Base-by-base conservation (phyloP, 2,329 filamentous ascomycete species). In the Colletotrichum echinochloae region DNA sequence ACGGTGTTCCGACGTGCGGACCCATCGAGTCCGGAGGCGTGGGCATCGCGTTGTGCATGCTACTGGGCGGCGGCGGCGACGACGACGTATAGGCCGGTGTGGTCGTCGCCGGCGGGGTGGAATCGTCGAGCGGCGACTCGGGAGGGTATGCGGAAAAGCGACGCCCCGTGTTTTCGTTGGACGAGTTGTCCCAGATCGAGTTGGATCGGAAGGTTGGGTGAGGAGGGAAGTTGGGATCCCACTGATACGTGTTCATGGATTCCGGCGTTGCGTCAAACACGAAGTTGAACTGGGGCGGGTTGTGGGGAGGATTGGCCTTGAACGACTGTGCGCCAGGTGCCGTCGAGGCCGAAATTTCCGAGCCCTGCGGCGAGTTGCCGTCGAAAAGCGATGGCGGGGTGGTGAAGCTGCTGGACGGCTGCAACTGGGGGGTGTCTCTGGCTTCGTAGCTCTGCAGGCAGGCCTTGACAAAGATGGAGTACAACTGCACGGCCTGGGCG, bases 361-460 rank as follows among this genome's bases (percentile, higher is more conserved):
- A 84, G 44, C 73, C 75, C 1, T 83, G 80, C 8, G 86, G 84
- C 0, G 86, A 87, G 72, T 81, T 84, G n/a, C 81, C 80, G 64
- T 87, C 80, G 71, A 85, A 75, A 69, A 88, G 77, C 70, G 87
- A 80, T 70, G 86, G 79, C 68, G 88, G 80, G 66, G 88, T 79
- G 75, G 77, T 79, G 61, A 82, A 79, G 4, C 77, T 75, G 67
- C 78, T 82, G 8, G 78, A 76, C 30, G 74, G 77, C 28, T 78
- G 79, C 30, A 78, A 54, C 2, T 71, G 78, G n/a, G 79, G 79
- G 41, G 77, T 80, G 52, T 87, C 83, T 30, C 85, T 84, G 9
- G 83, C 88, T 72, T 95, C 91, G 80, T 97, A 99, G 75, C 94
- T 94, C 78, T 94, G 94, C 76, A 98, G 84, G 76, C 95, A 97